Base-by-base conservation (phyloP, 2,329 filamentous ascomycete genomes). In the Didymella pomorum region DNA sequence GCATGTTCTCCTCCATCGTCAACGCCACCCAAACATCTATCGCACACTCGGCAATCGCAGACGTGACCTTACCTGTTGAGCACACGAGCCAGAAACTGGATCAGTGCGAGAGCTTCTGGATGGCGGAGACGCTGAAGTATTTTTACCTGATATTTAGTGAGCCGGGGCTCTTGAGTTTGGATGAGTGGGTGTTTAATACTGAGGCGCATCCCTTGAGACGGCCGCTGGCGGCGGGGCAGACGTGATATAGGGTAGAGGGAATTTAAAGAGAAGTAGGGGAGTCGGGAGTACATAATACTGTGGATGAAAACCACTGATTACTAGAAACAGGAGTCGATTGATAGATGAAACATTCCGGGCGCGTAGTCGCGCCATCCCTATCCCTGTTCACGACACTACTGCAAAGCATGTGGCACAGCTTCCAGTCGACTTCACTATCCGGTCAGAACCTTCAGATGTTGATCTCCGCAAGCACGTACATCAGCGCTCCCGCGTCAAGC, bases 101-200 rank as follows among this genome's bases (percentile, higher is more conserved):
- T 33, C 59, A 68, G 45, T 76, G 74, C 43, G 74, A 96, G 79
- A 93, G 90, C 71, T 96, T 96, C 77, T 97, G 93, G 91, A 82
- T 92, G 60, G 90, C 90, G 3, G 93, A 97, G 82, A 97, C 92
- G 39, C 80, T 97, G 67, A 97, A 96, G 81, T 96, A 96, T 73
- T 96, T 95, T 66, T 97, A 92, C 74, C 76, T 97, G 56, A 82
- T 96, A 48, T 97, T 91, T 74, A 87, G 87, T 21, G 83, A 87
- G 55, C 88, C 89, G 0, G 81, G 84, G n/a, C 67, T 87, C 28
- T 79, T 90, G 39, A 89, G 82, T 68, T 74, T 92, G 69, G 89
- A 92, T 72, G 83, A 90, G 9, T 91, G 81, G 72, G 87, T 91
- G 37, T 78, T 89, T 53, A 85, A 84, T 66, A 84, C 83, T 0